Evolutionary conservation across 2,329 filamentous ascomycete genomes (phyloP), one percentile per base, ranked within the genome.

Genomic region (Xylariaceae sp.): DNA sequence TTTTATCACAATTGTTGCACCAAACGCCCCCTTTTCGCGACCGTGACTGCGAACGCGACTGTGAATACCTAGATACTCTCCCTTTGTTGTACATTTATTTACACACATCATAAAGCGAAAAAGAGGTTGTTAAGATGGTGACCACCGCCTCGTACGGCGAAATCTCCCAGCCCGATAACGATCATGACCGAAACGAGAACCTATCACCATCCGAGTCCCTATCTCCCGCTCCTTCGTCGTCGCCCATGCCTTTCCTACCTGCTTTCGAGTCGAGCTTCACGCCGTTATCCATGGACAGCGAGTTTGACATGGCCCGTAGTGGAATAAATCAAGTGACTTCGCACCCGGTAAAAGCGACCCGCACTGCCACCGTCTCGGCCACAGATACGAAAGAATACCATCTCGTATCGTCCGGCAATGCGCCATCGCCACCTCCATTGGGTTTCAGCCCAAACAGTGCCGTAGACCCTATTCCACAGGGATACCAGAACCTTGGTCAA

Each of bases 231-330:
- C 65, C 51, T 41, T 71, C 70, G 33, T 67, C 66, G n/a, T 72
- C 69, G 46, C 68, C 70, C 6, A 69, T 71, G 67, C 67, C 69
- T 40, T 69, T 71, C 48, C 64, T 72, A 12, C 61, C 62, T 4
- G 44, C 62, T 36, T 48, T 65, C 36, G 63, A 67, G 40, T 63
- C 67, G 14, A 65, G 67, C 8, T 69, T 71, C 49, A 72, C 70
- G n/a, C 70, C 70, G 3, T 51, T 73, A 44, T 72, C 71, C 9
- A 69, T 72, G 69, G 63, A 70, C 31, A 69, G 66, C 59, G 68
- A 72, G 34, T 60, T 65, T 21, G 53, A 60, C 43, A 41, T 26
- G 8, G 31, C 45, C 24, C 34, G 43, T 39, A 39, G 31, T 33
- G 46, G 59, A 19, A 31, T 43, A 39, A 21, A 34, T n/a, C 54